Base-by-base conservation (phyloP, 177 flowering plant species). In the Vitis hybrid region DNA sequence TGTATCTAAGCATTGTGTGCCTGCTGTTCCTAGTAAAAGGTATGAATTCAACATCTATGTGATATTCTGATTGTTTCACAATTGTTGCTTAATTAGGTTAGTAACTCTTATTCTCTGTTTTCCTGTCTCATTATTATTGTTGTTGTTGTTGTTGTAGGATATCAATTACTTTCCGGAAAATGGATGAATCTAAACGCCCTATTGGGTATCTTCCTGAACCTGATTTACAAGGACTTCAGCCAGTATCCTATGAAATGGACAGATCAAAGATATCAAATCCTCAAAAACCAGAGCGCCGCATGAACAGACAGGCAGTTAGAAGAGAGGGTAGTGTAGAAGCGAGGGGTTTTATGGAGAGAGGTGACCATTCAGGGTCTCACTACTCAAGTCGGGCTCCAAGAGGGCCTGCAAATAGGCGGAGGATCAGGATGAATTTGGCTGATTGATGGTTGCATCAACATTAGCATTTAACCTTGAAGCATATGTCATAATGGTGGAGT, bases 1-100 rank as follows among this genome's bases (percentile, higher is more conserved):
- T 74, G 87, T 96, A 56, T 91, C 98, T 24, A 93, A 93, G 80
- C 99, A 96, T 73, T 96, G 97, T 79, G 91, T 93, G 57, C 99
- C 99, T 8, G 92, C 92, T 46, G 98, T 96, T 66, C 97, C 95
- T 55, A 62, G 86, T 48, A 96, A 88, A 78, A 92, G 98, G 99
- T 96, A 72, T 4, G 3, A 11, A 1, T n/a, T 11, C 6, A 12
- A 24, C 64, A 21, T 35, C 40, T 35, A 35, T 35, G 24, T 24
- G 40, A 35, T 35, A 35, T 35, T 35, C 40, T 35, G 40, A 35
- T 35, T 35, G 40, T 6, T 30, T 21, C 16, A 61, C 12, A 35
- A 19, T 27, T 19, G 2, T 49, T 52, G 57, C 15, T 6, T 68
- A 24, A 27, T 27, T n/a, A 0, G 24, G 0, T 4, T 21, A 14